Evolutionary conservation across 2,329 filamentous ascomycete species (phyloP), one percentile per base, ranked within the genome.

Genomic region (Colletotrichum sp.): DNA sequence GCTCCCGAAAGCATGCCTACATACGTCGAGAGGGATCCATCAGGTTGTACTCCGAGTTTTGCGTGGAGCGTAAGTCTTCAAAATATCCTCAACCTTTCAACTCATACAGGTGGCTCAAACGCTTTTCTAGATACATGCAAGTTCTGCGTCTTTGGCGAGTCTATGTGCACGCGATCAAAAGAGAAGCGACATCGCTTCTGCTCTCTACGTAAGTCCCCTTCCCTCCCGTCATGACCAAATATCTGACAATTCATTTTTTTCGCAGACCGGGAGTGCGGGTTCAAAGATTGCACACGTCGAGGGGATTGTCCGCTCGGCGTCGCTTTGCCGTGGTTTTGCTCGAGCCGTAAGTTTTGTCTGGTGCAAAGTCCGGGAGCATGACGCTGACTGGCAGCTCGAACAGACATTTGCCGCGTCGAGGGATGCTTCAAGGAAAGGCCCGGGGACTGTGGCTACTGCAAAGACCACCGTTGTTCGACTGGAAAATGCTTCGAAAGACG

Each of bases 1-100:
- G 74, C 71, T 68, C 64, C 28, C 68, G 65, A 12, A 76, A 76
- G 49, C 74, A 76, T 69, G 70, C 74, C 26, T 76, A 74, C n/a
- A 16, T 76, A 26, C 64, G 64, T 21, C 72, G 59, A 36, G 74
- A 72, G 18, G 63, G 64, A 9, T 59, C 72, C 13, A 59, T 73
- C 59, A 69, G 59, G 21, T 34, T 76, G 34, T 76, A 76, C 59
- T 76, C 74, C 2, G 74, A 76, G 10, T 76, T 74, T 18, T 76
- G 73, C 32, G 73, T 73, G 4, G 74, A 76, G 26, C 74, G 74
- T 74, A 16, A 65, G 74, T 69, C 16, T 1, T 15, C 2, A 49
- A 16, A 3, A 18, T 8, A 21, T 36, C n/a, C 28, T 6, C 7
- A 30, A 2, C 5, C 13, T 5, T 67, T 36, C 21, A 34, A 2